Percentiles rank a stretch among this genome's conserved stretches.
phyloP scores from a whole-genome alignment of 2,329 filamentous ascomycete species.

The Emmonsiellopsis sp. region DNA sequence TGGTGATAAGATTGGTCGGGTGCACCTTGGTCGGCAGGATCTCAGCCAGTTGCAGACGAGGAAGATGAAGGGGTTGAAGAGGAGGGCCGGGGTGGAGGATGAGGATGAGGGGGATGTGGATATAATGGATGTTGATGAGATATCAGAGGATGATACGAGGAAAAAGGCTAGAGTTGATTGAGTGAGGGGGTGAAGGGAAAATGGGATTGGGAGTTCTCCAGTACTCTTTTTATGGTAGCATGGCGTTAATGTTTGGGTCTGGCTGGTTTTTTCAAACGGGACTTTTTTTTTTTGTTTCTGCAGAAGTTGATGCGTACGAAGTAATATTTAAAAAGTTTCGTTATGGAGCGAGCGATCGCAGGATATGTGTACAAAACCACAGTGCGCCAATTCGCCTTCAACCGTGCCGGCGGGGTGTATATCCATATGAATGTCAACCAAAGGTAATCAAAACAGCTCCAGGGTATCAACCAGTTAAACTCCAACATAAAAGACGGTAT shows the following conservation, averaged over 20 bases:
- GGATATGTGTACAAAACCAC: neutral
- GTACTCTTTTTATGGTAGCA: conserved; percentile 4
- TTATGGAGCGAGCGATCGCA: neutral
- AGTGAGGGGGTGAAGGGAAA: neutral
- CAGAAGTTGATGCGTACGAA: neutral
- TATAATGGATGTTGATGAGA: conserved; percentile 37
- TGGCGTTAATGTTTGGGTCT: conserved; percentile 8
- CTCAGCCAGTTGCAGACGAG: conserved; percentile 79
- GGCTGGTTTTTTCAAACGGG: neutral
- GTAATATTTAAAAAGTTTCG: neutral
- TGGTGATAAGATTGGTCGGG: conserved; percentile 91
- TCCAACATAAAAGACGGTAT: neutral
- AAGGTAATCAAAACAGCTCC: neutral
- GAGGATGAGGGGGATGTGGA: conserved; percentile 44
- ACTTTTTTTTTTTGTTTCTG: neutral
- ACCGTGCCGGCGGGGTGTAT: too few relatives aligned
- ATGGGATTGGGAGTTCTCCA: neutral
- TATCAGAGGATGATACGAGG: conserved; percentile 27
- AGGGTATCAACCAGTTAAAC: neutral
- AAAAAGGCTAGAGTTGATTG: conserved; percentile 18
- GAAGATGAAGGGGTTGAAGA: conserved; percentile 99
- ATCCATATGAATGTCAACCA: neutral
- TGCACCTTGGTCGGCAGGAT: conserved; percentile 88
- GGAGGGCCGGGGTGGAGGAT: conserved; percentile 57
- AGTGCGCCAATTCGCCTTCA: neutral